Conservation (phyloP, 371 early-diverging fungal species). For the Rhizopus microsporus region DNA sequence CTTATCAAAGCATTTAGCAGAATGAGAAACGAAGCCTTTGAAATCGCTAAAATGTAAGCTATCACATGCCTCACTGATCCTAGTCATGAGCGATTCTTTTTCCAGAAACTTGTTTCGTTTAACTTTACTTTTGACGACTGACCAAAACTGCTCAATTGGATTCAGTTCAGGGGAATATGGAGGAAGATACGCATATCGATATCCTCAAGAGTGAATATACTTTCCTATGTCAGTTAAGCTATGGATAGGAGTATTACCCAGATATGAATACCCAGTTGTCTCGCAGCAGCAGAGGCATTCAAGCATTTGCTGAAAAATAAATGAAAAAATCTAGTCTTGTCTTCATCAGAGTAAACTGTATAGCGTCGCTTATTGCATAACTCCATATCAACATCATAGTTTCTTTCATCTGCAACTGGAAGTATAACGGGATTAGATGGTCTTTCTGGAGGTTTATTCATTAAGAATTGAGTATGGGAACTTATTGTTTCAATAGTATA, state of each 20-base stretch:
- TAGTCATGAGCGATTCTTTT: conserved; percentile 14
- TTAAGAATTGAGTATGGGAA: no score
- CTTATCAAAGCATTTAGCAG: conserved; percentile 5
- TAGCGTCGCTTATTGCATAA: conserved; percentile 22
- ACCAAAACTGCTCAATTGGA: conserved; percentile 15
- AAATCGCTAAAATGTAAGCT: conserved; percentile 10
- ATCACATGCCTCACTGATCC: conserved; percentile 12
- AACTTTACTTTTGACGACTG: conserved; percentile 14
- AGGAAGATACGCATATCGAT: conserved; percentile 21
- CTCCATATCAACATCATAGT: conserved; percentile 19
- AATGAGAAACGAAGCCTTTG: conserved; percentile 9
- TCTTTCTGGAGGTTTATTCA: no score
- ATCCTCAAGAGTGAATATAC: conserved; percentile 27
- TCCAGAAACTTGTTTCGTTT: conserved; percentile 16
- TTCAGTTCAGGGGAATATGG: conserved; percentile 15
- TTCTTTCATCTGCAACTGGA: conserved; percentile 16
- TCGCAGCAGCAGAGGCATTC: conserved; percentile 15
- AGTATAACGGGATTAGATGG: conserved; percentile 2
- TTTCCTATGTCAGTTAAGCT: conserved; percentile 27
- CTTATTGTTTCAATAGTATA: no score
- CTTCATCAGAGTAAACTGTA: conserved; percentile 24
- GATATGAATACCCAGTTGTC: conserved; percentile 9
- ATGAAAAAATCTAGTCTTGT: conserved; percentile 26
- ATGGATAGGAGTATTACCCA: conserved; percentile 25
- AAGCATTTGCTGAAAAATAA: conserved; percentile 17